A percentile compares a stretch with the other conserved stretches of the same genome.
These are phyloP conservation scores for Saraca asoca DNA, from an alignment of 331 rosid species.

Conservation along the genomic window DNA sequence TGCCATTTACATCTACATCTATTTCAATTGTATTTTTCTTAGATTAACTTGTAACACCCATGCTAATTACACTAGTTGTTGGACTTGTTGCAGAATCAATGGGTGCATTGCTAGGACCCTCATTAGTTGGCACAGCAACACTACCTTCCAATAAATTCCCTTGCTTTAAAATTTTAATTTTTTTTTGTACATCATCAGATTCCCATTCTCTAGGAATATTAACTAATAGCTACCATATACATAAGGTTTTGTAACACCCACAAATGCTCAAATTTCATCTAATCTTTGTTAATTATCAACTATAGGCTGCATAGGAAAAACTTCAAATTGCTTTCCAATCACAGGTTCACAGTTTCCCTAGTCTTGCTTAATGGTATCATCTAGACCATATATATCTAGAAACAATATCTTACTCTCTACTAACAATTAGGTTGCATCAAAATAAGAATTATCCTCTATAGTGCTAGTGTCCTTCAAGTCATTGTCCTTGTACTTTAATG, in stretches of 20 bases:
- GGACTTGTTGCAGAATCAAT: constrained; percentile 34
- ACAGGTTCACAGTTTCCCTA: neutral
- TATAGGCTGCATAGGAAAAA: constrained; percentile 16
- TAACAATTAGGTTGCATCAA: constrained; percentile 23
- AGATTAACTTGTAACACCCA: constrained; percentile 1
- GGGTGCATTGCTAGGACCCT: constrained; percentile 31
- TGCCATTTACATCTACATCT: constrained; percentile 31
- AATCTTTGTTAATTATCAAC: constrained; percentile 35
- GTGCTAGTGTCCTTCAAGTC: constrained; percentile 9
- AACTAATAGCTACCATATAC: constrained; percentile 31
- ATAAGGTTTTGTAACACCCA: constrained; percentile 36
- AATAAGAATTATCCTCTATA: constrained; percentile 1
- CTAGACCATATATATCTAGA: constrained; percentile 28
- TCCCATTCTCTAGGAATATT: constrained; percentile 41
- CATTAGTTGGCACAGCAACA: constrained; percentile 24
- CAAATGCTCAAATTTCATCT: constrained; percentile 38
- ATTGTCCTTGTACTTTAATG: constrained; percentile 21
- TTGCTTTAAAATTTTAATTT: constrained; percentile 30
- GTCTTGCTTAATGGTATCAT: constrained; percentile 25
- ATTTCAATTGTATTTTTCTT: constrained; percentile 33
- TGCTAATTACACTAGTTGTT: constrained; percentile 28
- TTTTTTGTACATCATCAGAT: constrained; percentile 28
- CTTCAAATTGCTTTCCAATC: constrained; percentile 34
- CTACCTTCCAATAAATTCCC: constrained; percentile 33
- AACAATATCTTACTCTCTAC: constrained; percentile 23